Evolutionary conservation across 305 asterid genomes (phyloP).

Genomic region (Fraxinus nigra): DNA sequence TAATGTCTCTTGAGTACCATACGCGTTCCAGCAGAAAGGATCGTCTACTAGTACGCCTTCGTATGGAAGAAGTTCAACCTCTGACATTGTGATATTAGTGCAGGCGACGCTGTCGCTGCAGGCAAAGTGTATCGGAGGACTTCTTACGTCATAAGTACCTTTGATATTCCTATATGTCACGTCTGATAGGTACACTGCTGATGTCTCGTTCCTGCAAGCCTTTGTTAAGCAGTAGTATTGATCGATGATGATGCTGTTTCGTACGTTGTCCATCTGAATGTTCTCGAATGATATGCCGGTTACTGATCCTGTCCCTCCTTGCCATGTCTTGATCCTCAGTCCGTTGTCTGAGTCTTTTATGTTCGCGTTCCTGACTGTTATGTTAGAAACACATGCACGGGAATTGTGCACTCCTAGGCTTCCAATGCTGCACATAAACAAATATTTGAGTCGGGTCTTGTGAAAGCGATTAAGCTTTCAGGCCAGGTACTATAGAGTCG

Average conservation of each 20-base stretch:
- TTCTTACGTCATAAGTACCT: slow-evolving; percentile 82
- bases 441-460: background rate
- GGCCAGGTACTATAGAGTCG: background rate
- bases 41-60: slow-evolving; percentile 79
- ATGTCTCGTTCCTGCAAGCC: slow-evolving; percentile 71
- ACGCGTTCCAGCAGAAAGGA: slow-evolving; percentile 95
- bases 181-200: slow-evolving; percentile 65
- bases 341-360: slow-evolving; percentile 79
- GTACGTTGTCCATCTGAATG: slow-evolving; percentile 85
- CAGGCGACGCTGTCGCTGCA: slow-evolving; percentile 84
- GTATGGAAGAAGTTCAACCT: slow-evolving; percentile 74
- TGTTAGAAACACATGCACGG: slow-evolving; percentile 79
- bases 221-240: slow-evolving; percentile 83
- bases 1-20: slow-evolving; percentile 72
- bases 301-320: slow-evolving; percentile 90
- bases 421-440: slow-evolving; percentile 58
- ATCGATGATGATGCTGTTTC: slow-evolving; percentile 77
- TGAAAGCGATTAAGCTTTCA: background rate
- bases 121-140: slow-evolving; percentile 90
- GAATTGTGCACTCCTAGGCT: slow-evolving; percentile 84
- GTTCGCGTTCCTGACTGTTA: slow-evolving; percentile 62
- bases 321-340: slow-evolving; percentile 89
- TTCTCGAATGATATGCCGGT: slow-evolving; percentile 64
- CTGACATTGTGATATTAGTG: slow-evolving; percentile 87
- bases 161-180: slow-evolving; percentile 66